These are phyloP conservation scores for Yamadazyma pseudoaaseri DNA, from an alignment of 1,139 yeast species.

Conservation along the genomic window DNA sequence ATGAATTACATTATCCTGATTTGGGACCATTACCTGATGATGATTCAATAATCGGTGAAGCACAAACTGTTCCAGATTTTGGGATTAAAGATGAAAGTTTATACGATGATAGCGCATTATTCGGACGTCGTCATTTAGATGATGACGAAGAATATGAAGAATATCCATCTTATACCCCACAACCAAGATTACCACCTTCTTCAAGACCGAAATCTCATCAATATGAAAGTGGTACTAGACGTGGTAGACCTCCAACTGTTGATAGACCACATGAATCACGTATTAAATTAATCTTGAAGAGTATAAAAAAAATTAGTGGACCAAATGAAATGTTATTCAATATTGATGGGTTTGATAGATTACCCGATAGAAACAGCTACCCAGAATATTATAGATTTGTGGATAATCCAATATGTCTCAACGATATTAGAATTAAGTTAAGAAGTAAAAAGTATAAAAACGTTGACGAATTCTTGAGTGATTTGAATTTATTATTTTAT, in stretches of 20 bases:
- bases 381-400: constrained; percentile 69
- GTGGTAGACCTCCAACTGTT: constrained; percentile 95
- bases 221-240: constrained; percentile 60
- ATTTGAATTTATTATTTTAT: constrained; percentile 70
- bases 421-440: constrained; percentile 77
- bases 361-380: constrained; percentile 66
- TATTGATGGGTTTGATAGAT: constrained; percentile 56
- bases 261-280: constrained; percentile 93
- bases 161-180: constrained; percentile 17
- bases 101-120: constrained; percentile 14
- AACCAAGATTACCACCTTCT: constrained; percentile 5
- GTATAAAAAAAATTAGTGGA: constrained; percentile 70
- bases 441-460: constrained; percentile 79
- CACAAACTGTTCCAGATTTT: constrained; percentile 4
- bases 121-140: constrained; percentile 14
- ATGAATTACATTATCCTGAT: constrained; percentile 59
- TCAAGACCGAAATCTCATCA: constrained; percentile 5
- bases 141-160: constrained; percentile 39
- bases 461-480: constrained; percentile 75
- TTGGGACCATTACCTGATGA: constrained; percentile 73
- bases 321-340: constrained; percentile 40
- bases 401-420: constrained; percentile 73
- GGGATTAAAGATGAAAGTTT: constrained; percentile 25
- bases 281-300: constrained; percentile 81
- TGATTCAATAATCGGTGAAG: constrained; percentile 18